These are phyloP conservation scores for Vararia minispora DNA, from an alignment of 768 basidiomycete genomes.

Conservation along the genomic window DNA sequence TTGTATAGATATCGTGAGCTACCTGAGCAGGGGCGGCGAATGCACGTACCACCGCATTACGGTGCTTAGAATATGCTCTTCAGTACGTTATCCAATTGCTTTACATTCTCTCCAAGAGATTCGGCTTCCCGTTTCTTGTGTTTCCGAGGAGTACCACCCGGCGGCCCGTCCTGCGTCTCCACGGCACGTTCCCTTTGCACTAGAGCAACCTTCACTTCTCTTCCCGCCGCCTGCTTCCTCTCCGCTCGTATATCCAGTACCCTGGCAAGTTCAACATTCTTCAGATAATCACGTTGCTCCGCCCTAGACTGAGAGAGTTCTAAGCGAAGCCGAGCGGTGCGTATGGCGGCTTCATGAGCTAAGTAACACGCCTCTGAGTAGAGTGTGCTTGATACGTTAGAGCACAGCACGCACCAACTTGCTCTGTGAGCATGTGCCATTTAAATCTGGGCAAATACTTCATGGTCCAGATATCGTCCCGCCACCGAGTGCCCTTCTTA, in stretches of 20 bases:
- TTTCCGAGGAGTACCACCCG: background rate
- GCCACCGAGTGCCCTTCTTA: slow-evolving; percentile 82
- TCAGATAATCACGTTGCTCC: slow-evolving; percentile 89
- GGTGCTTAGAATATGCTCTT: slow-evolving; percentile 38
- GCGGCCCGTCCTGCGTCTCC: background rate
- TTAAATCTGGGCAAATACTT: slow-evolving; percentile 97
- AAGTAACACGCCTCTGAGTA: slow-evolving; percentile 1
- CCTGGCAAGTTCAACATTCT: slow-evolving; percentile 87
- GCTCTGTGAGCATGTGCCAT: slow-evolving; percentile 98
- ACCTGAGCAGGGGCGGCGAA: too few relatives aligned
- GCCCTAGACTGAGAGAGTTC: slow-evolving; percentile 79
- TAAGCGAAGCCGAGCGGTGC: slow-evolving; percentile 79
- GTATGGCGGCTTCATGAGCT: slow-evolving; percentile 92
- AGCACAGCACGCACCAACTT: slow-evolving; percentile 65
- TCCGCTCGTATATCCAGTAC: slow-evolving; percentile 74
- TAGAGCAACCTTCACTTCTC: slow-evolving; percentile 10
- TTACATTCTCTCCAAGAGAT: slow-evolving; percentile 11
- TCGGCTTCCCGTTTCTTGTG: slow-evolving; percentile 1
- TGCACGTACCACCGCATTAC: too few relatives aligned
- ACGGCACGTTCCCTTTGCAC: background rate
- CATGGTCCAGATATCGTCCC: slow-evolving; percentile 99
- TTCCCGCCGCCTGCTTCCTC: slow-evolving; percentile 27
- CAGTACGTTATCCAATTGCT: slow-evolving; percentile 34
- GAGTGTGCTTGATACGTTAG: background rate
- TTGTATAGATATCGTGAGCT: too few relatives aligned